These are phyloP conservation scores for Zygotorulaspora florentina DNA, from an alignment of 805 yeast genomes.

Conservation along the genomic window DNA sequence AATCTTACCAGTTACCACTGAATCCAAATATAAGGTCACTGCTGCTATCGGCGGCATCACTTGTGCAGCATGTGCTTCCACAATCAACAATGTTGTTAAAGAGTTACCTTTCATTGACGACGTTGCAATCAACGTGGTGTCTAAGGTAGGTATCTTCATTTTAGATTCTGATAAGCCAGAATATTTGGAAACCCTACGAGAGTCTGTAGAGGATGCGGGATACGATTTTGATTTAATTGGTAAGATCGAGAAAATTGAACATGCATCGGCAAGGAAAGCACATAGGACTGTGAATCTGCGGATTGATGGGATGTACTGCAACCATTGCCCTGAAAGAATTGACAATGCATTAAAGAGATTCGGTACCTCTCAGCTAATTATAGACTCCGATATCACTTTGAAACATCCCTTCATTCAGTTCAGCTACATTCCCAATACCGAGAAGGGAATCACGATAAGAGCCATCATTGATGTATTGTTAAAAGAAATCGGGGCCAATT, in stretches of 20 bases:
- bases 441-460: slow-evolving; percentile 46
- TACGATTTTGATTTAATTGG: slow-evolving; percentile 53
- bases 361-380: slow-evolving; percentile 51
- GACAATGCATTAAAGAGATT: slow-evolving; percentile 45
- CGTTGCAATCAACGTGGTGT: slow-evolving; percentile 51
- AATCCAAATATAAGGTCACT: slow-evolving; percentile 46
- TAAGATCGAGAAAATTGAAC: slow-evolving; percentile 40
- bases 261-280: slow-evolving; percentile 44
- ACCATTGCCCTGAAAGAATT: slow-evolving; percentile 59
- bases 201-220: slow-evolving; percentile 61
- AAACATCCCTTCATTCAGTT: slow-evolving; percentile 56
- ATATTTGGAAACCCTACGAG: slow-evolving; percentile 41
- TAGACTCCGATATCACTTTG: slow-evolving; percentile 53
- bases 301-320: slow-evolving; percentile 47
- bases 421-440: slow-evolving; percentile 54
- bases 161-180: slow-evolving; percentile 41
- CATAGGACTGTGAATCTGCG: slow-evolving; percentile 54
- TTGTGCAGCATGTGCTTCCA: slow-evolving; percentile 64
- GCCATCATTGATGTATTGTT: slow-evolving; percentile 48
- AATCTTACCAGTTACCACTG: slow-evolving; percentile 52
- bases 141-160: slow-evolving; percentile 60
- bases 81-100: slow-evolving; percentile 47
- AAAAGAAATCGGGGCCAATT: slow-evolving; percentile 36
- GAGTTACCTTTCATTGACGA: slow-evolving; percentile 51
- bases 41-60: slow-evolving; percentile 73